phyloP scores from a whole-genome alignment of 148 eudicot species.

The Talinum fruticosum region DNA sequence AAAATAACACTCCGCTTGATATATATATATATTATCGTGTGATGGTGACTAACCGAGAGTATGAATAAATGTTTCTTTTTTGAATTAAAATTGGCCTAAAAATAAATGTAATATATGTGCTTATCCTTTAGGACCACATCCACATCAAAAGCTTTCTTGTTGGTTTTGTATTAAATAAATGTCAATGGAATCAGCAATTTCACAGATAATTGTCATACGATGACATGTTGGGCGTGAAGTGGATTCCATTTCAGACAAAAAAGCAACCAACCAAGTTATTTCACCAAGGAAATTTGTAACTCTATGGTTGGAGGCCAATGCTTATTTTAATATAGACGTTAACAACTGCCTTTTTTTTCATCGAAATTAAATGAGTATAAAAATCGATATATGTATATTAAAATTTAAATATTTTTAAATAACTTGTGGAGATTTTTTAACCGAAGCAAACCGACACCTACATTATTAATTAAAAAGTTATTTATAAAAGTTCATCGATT shows the following conservation, averaged over 20 bases:
- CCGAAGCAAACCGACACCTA: too few relatives aligned
- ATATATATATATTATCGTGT: neutral
- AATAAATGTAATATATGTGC: constrained; percentile 25
- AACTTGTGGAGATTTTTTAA: too few relatives aligned
- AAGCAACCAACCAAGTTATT: neutral
- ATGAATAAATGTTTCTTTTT: neutral
- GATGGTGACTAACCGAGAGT: constrained; percentile 23
- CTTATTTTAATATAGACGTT: neutral
- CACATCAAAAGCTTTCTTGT: constrained; percentile 4
- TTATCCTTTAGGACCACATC: constrained; percentile 19
- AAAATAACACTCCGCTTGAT: too few relatives aligned
- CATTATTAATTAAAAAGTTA: too few relatives aligned
- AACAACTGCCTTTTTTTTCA: too few relatives aligned
- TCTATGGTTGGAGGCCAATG: neutral
- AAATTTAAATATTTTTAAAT: too few relatives aligned
- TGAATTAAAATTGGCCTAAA: constrained; percentile 4
- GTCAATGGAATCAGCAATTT: constrained; percentile 1
- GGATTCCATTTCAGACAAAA: constrained; percentile 17
- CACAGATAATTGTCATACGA: neutral
- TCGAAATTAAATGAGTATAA: too few relatives aligned
- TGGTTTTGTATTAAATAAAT: neutral
- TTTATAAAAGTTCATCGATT: too few relatives aligned
- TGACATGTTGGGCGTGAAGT: constrained; percentile 13
- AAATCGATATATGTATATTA: too few relatives aligned
- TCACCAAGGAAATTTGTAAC: neutral